Conservation (phyloP, 495 filamentous ascomycete genomes). For the Neurospora cerealis region DNA sequence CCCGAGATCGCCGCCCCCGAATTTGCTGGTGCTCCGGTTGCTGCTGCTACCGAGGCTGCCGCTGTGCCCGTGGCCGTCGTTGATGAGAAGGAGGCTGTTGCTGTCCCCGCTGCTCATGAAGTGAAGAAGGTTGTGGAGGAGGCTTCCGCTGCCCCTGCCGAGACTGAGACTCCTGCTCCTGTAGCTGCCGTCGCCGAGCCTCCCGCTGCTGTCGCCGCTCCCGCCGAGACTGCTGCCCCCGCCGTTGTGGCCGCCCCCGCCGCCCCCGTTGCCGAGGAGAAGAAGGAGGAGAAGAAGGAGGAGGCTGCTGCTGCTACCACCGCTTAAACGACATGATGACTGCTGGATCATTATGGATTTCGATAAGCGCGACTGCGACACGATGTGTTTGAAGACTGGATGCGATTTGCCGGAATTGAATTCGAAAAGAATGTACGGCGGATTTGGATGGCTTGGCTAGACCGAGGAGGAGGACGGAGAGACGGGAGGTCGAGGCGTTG, state of each 20-base stretch:
- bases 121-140: slow-evolving; percentile 1
- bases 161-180: background rate
- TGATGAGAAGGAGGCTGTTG: background rate
- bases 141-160: slow-evolving; percentile 3
- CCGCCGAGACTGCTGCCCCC: slow-evolving; percentile 3
- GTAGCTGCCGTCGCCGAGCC: background rate
- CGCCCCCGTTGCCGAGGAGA: slow-evolving; percentile 5
- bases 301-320: slow-evolving; percentile 6
- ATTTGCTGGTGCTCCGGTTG: slow-evolving; percentile 41
- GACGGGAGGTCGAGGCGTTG: background rate
- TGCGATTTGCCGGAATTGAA: background rate
- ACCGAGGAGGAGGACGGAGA: background rate
- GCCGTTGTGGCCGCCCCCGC: slow-evolving; percentile 3
- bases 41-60: slow-evolving; percentile 45
- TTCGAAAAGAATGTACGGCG: background rate
- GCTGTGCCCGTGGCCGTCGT: slow-evolving; percentile 14
- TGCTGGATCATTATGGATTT: background rate
- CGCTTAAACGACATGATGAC: background rate
- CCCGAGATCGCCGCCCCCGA: background rate
- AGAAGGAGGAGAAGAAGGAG: slow-evolving; percentile 16
- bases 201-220: background rate
- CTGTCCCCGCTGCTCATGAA: slow-evolving; percentile 7
- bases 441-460: background rate
- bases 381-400: background rate
- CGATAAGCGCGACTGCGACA: background rate